These are phyloP conservation scores for Panellus pusillus DNA, from an alignment of 768 basidiomycete species.

Conservation along the genomic window DNA sequence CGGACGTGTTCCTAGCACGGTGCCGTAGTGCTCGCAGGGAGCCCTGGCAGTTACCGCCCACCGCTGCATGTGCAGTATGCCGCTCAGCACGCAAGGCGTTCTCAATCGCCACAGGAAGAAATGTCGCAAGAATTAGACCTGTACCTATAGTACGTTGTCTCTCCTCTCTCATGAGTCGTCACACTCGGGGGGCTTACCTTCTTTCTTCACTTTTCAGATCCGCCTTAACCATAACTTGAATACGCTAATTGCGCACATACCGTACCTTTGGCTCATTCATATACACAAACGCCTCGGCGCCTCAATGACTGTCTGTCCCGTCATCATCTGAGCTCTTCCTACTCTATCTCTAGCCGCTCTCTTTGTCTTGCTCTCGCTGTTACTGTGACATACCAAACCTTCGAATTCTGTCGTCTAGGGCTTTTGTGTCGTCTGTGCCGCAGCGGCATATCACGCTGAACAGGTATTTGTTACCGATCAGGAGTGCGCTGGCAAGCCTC, in stretches of 20 bases:
- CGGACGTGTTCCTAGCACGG: too few relatives aligned
- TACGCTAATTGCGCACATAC: slow-evolving; percentile 2
- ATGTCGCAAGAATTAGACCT: slow-evolving; percentile 6
- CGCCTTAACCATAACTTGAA: background rate
- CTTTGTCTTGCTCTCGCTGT: background rate
- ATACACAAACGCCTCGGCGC: slow-evolving; percentile 3
- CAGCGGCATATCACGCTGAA: background rate
- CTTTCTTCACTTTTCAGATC: background rate
- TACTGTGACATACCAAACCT: background rate
- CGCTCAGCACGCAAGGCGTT: slow-evolving; percentile 22
- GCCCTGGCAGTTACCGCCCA: too few relatives aligned
- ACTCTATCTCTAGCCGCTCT: slow-evolving; percentile 4
- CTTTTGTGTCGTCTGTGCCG: background rate
- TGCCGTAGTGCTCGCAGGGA: too few relatives aligned
- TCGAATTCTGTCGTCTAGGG: background rate
- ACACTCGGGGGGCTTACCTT: background rate
- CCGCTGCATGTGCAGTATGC: slow-evolving; percentile 15
- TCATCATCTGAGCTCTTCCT: background rate
- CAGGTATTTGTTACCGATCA: background rate
- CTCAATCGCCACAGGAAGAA: slow-evolving; percentile 22
- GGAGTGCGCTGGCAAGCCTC: background rate
- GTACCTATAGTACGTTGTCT: background rate
- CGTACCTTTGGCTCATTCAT: background rate
- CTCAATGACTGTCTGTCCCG: background rate
- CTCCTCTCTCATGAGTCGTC: background rate